Evolutionary conservation across 495 filamentous ascomycete genomes (phyloP).

Genomic region (Pyrenopolyporus hunteri): DNA sequence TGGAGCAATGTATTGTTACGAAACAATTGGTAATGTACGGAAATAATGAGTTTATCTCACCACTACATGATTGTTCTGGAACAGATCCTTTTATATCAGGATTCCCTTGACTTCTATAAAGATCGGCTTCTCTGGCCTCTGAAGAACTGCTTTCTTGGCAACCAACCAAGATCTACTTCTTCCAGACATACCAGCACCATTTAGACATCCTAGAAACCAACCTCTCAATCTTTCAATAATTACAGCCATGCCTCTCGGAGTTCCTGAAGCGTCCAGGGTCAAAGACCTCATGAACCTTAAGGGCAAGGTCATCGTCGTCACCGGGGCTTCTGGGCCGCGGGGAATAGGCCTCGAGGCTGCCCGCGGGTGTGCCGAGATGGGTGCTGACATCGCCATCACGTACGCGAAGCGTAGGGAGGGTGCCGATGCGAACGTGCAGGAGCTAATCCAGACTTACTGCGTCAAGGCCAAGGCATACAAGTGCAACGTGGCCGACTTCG

Average conservation of each 20-base stretch:
- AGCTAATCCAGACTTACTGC: conserved; percentile 54
- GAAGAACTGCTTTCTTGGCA: no score
- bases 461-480: conserved; percentile 70
- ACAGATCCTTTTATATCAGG: no score
- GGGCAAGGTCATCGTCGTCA: conserved; percentile 60
- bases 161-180: neutral
- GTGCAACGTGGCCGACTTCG: conserved; percentile 66
- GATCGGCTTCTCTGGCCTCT: no score
- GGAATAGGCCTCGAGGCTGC: conserved; percentile 59
- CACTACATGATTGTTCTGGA: no score
- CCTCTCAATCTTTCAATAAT: neutral
- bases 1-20: no score
- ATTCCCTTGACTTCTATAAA: no score
- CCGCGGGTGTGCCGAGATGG: conserved; percentile 57
- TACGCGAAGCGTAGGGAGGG: conserved; percentile 55
- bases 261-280: conserved; percentile 44
- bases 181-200: no score
- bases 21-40: no score
- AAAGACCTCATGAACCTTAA: conserved; percentile 57
- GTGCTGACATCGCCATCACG: conserved; percentile 56
- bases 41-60: no score
- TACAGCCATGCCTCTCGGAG: conserved; percentile 41
- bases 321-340: conserved; percentile 57
- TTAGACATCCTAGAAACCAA: neutral
- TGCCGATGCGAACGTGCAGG: conserved; percentile 63